Evolutionary conservation across 495 filamentous ascomycete genomes (phyloP).

Genomic region (Cercophora samala): DNA sequence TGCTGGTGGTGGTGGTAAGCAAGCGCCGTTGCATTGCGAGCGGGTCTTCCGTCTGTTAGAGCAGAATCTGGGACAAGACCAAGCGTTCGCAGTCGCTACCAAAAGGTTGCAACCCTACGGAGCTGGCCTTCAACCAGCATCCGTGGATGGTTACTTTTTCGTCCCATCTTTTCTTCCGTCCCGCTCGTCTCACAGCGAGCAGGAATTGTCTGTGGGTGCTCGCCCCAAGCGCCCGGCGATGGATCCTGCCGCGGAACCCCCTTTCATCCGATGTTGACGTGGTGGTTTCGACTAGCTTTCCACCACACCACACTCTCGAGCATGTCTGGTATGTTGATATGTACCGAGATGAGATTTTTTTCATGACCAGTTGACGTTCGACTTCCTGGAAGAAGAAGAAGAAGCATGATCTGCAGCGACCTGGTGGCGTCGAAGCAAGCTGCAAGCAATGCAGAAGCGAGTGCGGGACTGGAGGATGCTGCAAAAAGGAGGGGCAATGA

Average conservation of each 20-base stretch:
- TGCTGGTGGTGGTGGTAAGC: not conserved
- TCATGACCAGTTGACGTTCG: not conserved
- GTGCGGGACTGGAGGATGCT: conserved; percentile 7
- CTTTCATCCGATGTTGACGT: conserved; percentile 2
- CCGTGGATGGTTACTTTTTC: not conserved
- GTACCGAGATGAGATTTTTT: not conserved
- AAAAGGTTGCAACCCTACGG: conserved; percentile 10
- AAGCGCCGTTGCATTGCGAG: not conserved
- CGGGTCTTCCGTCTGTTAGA: conserved; percentile 2
- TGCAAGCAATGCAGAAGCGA: conserved; percentile 13
- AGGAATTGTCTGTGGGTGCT: conserved; percentile 2
- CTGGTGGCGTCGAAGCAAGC: conserved; percentile 6
- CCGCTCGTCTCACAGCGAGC: conserved; percentile 3
- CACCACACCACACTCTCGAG: not conserved
- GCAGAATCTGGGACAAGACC: conserved; percentile 8
- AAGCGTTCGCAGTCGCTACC: conserved; percentile 20
- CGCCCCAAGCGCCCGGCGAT: not conserved
- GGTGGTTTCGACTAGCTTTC: not conserved
- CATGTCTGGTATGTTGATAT: not conserved
- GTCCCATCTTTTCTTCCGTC: conserved; percentile 5
- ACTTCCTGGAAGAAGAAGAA: not conserved
- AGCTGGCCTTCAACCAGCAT: not conserved
- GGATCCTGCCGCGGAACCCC: not conserved
- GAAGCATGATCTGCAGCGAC: conserved; percentile 3
- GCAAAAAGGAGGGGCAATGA: conserved; percentile 5